Evolutionary conservation across 2,329 filamentous ascomycete species (phyloP).

Genomic region (Ascochyta rabiei): DNA sequence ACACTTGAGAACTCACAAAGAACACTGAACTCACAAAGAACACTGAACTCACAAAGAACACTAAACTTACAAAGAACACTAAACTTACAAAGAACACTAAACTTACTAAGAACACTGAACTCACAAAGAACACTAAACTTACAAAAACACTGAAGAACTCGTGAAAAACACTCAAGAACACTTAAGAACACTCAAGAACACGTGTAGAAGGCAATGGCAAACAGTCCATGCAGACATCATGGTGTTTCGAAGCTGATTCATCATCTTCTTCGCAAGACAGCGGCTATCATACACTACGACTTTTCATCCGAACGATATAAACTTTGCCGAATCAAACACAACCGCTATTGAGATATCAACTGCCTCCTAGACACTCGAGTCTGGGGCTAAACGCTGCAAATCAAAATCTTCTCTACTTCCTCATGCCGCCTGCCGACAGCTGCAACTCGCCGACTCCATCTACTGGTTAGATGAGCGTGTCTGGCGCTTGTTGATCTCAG

Average conservation of each 20-base stretch:
- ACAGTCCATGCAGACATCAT: neutral
- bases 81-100: too few relatives aligned
- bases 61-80: too few relatives aligned
- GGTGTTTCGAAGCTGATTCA: slow-evolving; percentile 20
- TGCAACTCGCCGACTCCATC: slow-evolving; percentile 11
- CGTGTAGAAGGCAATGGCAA: neutral
- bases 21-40: too few relatives aligned
- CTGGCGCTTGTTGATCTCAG: slow-evolving; percentile 66
- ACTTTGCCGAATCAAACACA: slow-evolving; percentile 28
- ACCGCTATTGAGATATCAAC: slow-evolving; percentile 15
- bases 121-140: too few relatives aligned
- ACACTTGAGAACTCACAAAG: neutral
- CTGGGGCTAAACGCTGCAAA: slow-evolving; percentile 19
- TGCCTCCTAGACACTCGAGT: slow-evolving; percentile 21
- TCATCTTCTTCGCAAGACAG: slow-evolving; percentile 23
- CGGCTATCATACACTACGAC: slow-evolving; percentile 43
- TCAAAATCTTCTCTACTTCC: neutral
- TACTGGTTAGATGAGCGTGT: slow-evolving; percentile 52
- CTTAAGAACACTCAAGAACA: too few relatives aligned
- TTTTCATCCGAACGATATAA: slow-evolving; percentile 33
- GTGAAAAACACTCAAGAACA: too few relatives aligned
- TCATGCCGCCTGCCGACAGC: neutral
- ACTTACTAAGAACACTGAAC: neutral
- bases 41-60: too few relatives aligned
- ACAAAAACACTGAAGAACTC: too few relatives aligned